Base-by-base conservation (phyloP, 2,329 filamentous ascomycete species). In the Tolypocladium ophioglossoides region DNA sequence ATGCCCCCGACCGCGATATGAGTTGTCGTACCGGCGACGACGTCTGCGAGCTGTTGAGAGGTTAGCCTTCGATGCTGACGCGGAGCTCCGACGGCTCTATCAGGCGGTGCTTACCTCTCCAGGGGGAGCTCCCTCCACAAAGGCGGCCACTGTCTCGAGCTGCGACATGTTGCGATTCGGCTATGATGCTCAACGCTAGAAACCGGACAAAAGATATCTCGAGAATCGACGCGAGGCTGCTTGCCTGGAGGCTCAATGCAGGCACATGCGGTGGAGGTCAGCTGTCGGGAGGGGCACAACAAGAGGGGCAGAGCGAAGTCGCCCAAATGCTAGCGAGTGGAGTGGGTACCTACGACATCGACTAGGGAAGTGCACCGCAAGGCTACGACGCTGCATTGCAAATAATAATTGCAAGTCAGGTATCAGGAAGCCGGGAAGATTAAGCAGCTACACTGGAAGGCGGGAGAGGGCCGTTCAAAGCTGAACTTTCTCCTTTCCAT, bases 51-150 rank as follows among this genome's bases (percentile, higher is more conserved):
- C 90, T 95, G 57, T 46, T 55, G 18, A 50, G 48, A 52, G 47
- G 59, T 71, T 67, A 71, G 68, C 64, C 62, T 58, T 37, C 34
- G 50, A 51, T 54, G 55, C 52, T 57, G 59, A 61, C 56, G 56
- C 54, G 54, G 53, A 58, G 53, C 39, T 52, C 20, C 27, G 44
- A 54, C 35, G 30, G 46, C 34, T 46, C 49, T 4, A 10, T n/a
- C 27, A 27, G 39, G 54, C 58, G 58, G 59, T 60, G 70, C 74
- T 64, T 82, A 96, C 92, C 87, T 99, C 94, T 77, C 94, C 94
- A 24, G 94, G 94, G 50, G 94, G 94, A 64, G 94, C 91, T 67
- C 90, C 89, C 75, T 95, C 86, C 61, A 99, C 86, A 71, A 97
- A 99, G 52, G 91, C 86, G 62, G 91, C 87, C 60, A 89, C 78